Evolutionary conservation across 2,329 filamentous ascomycete species (phyloP).

Genomic region (Ophiocordyceps camponoti-leonardi): DNA sequence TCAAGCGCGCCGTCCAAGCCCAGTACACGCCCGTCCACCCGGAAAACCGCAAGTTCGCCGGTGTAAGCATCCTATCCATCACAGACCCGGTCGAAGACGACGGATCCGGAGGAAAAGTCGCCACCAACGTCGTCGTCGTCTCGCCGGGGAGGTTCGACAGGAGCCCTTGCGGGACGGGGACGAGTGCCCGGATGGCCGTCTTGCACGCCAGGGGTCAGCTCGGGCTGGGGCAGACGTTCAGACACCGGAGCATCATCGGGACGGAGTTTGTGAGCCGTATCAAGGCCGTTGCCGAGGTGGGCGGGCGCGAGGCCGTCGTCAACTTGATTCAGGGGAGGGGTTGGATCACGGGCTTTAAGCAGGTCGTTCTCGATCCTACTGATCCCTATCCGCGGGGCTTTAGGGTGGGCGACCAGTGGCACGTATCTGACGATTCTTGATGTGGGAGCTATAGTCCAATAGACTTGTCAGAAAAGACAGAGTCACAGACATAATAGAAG

Average conservation of each 20-base stretch:
- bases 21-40: slow-evolving; percentile 21
- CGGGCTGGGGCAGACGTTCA: slow-evolving; percentile 16
- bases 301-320: slow-evolving; percentile 19
- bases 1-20: slow-evolving; percentile 20
- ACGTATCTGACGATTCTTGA: background rate
- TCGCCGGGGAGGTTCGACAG: slow-evolving; percentile 26
- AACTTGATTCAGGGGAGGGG: slow-evolving; percentile 23
- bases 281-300: slow-evolving; percentile 18
- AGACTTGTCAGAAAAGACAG: too few species aligned
- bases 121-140: slow-evolving; percentile 23
- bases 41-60: slow-evolving; percentile 21
- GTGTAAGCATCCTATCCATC: slow-evolving; percentile 20
- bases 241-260: slow-evolving; percentile 22
- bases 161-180: slow-evolving; percentile 28
- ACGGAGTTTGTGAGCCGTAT: slow-evolving; percentile 23
- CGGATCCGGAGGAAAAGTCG: slow-evolving; percentile 9
- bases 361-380: slow-evolving; percentile 22
- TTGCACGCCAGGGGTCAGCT: slow-evolving; percentile 22
- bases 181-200: slow-evolving; percentile 23
- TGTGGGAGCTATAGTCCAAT: too few species aligned
- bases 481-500: too few species aligned
- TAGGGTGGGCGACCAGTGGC: background rate
- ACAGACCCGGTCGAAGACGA: slow-evolving; percentile 15
- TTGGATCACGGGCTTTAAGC: slow-evolving; percentile 27
- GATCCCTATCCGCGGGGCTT: slow-evolving; percentile 25